Evolutionary conservation across 2,329 filamentous ascomycete species (phyloP).

Genomic region (Hymenotorrendiella dingleyae): DNA sequence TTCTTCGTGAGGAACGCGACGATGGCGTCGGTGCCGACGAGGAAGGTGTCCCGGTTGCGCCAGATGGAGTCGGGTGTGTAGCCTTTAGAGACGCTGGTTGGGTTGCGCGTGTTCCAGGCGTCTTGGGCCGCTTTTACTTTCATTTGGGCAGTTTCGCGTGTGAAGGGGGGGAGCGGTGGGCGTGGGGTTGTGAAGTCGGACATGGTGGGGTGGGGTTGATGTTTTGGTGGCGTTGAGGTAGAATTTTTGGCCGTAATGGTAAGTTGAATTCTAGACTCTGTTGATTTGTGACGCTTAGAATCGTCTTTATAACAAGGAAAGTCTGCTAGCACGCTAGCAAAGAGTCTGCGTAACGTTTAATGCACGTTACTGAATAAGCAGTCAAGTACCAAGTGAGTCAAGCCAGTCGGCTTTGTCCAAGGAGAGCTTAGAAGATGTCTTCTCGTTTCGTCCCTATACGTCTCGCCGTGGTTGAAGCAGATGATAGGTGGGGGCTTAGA

Average conservation of each 20-base stretch:
- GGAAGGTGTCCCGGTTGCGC: conserved; percentile 69
- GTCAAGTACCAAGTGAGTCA: no score
- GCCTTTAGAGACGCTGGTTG: conserved; percentile 57
- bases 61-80: conserved; percentile 75
- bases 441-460: no score
- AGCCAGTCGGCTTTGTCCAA: no score
- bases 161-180: conserved; percentile 66
- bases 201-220: neutral
- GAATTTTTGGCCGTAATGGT: neutral
- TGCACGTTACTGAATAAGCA: no score
- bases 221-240: neutral
- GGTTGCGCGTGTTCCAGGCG: conserved; percentile 73
- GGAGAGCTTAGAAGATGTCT: no score
- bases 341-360: neutral
- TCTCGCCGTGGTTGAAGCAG: no score
- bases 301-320: no score
- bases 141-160: conserved; percentile 58
- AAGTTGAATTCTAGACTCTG: no score
- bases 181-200: conserved; percentile 6
- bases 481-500: no score
- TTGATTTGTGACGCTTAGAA: no score
- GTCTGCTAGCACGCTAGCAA: no score
- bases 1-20: conserved; percentile 63
- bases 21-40: conserved; percentile 63
- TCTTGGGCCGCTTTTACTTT: conserved; percentile 85